These are phyloP conservation scores for Paramyrothecium sp. DNA, from an alignment of 2,329 filamentous ascomycete genomes.

Conservation along the genomic window DNA sequence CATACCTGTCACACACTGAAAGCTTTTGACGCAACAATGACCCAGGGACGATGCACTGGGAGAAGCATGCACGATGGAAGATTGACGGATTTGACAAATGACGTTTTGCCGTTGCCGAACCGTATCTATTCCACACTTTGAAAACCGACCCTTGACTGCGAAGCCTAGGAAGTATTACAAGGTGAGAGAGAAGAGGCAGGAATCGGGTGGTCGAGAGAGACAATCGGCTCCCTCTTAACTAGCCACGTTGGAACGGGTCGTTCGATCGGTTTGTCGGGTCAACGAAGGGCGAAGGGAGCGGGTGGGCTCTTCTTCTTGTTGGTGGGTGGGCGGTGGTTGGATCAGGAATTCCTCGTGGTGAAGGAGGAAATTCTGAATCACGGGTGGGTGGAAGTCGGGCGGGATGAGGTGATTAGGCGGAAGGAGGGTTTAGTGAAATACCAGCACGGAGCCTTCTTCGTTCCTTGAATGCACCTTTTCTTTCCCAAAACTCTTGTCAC, in stretches of 20 bases:
- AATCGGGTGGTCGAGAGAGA: no score
- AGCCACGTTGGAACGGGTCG: slow-evolving; percentile 33
- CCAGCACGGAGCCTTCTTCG: slow-evolving; percentile 32
- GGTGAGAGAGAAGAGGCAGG: no score
- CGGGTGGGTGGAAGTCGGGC: slow-evolving; percentile 2
- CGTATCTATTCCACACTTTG: no score
- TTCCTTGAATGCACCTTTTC: slow-evolving; percentile 26
- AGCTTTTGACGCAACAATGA: not conserved
- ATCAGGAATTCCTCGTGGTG: slow-evolving; percentile 40
- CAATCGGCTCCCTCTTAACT: not conserved
- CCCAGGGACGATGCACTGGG: not conserved
- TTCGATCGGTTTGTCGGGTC: slow-evolving; percentile 20
- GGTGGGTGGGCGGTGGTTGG: slow-evolving; percentile 15
- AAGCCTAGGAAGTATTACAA: no score
- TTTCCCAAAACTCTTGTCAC: slow-evolving; percentile 6
- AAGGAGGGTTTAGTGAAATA: slow-evolving; percentile 30
- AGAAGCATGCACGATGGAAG: not conserved
- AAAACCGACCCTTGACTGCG: no score
- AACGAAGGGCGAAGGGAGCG: slow-evolving; percentile 23
- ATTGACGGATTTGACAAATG: not conserved
- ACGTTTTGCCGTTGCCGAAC: no score
- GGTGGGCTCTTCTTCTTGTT: slow-evolving; percentile 18
- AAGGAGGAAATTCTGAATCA: slow-evolving; percentile 38
- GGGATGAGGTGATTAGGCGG: slow-evolving; percentile 13
- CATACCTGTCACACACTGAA: slow-evolving; percentile 23